These are phyloP conservation scores for Thalia dealbata DNA, from an alignment of 176 grass and related monocot genomes.

Conservation along the genomic window DNA sequence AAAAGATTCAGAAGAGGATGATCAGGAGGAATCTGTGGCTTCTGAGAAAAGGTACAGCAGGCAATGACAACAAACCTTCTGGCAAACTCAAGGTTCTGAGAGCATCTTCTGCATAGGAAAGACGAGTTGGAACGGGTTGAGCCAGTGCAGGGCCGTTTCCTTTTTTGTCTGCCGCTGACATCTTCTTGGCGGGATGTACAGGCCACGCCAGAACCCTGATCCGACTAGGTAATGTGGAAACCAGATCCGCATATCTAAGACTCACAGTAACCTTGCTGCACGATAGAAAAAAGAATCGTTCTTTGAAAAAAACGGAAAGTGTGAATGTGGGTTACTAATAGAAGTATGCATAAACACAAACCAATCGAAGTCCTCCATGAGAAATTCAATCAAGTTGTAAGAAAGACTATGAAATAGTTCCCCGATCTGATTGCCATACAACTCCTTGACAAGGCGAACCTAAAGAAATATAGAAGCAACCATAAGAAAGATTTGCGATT, in stretches of 20 bases:
- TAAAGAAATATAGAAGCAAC: slow-evolving; percentile 31
- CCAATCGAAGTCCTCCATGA: slow-evolving; percentile 87
- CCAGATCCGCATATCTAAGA: slow-evolving; percentile 65
- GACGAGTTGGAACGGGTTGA: slow-evolving; percentile 44
- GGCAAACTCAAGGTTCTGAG: slow-evolving; percentile 65
- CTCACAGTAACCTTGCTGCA: slow-evolving; percentile 81
- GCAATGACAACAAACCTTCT: slow-evolving; percentile 38
- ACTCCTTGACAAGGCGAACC: slow-evolving; percentile 88
- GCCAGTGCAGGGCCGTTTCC: slow-evolving; percentile 21
- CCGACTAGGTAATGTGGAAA: slow-evolving; percentile 57
- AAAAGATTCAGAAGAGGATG: slow-evolving; percentile 9
- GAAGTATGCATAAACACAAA: slow-evolving; percentile 14
- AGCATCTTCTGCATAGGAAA: slow-evolving; percentile 74
- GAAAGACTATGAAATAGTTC: slow-evolving; percentile 73
- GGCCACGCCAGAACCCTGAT: slow-evolving; percentile 88
- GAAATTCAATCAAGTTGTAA: slow-evolving; percentile 84
- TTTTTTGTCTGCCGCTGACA: slow-evolving; percentile 26
- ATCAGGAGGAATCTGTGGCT: slow-evolving; percentile 1
- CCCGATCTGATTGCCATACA: slow-evolving; percentile 85
- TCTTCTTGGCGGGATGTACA: slow-evolving; percentile 54
- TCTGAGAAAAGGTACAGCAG: not conserved
- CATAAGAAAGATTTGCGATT: not conserved
- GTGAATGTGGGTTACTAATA: not conserved
- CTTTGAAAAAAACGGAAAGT: not conserved
- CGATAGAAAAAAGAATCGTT: slow-evolving; percentile 23